Conservation (phyloP, 2,329 filamentous ascomycete species). For the Colletotrichum viniferum region DNA sequence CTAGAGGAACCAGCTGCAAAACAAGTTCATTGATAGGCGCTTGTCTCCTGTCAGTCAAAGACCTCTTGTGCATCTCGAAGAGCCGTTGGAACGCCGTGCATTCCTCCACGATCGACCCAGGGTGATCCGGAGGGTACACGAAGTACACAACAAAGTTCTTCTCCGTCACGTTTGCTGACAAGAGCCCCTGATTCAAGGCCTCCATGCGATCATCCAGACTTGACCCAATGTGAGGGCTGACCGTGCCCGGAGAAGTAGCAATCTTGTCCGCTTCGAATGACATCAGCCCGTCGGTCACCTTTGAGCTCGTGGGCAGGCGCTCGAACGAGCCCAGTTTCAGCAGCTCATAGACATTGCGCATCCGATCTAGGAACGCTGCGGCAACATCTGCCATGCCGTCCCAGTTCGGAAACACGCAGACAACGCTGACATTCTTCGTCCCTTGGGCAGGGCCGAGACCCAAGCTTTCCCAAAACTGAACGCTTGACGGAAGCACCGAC, state of each 20-base stretch:
- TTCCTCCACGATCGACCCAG: constrained; percentile 68
- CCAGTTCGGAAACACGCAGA: constrained; percentile 73
- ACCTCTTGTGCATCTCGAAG: constrained; percentile 65
- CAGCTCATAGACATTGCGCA: constrained; percentile 75
- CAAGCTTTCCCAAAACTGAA: constrained; percentile 82
- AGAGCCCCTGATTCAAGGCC: constrained; percentile 50
- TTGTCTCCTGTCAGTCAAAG: constrained; percentile 48
- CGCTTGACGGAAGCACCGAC: constrained; percentile 75
- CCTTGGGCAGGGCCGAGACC: constrained; percentile 75
- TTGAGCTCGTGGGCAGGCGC: constrained; percentile 46
- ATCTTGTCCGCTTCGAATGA: constrained; percentile 54
- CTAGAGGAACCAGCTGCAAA: constrained; percentile 75
- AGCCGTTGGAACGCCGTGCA: constrained; percentile 77
- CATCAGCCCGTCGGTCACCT: constrained; percentile 53
- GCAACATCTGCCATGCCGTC: constrained; percentile 66
- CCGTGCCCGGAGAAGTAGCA: constrained; percentile 9
- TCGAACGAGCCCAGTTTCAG: constrained; percentile 73
- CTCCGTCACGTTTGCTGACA: constrained; percentile 43
- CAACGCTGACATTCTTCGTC: constrained; percentile 71
- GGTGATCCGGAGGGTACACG: constrained; percentile 69
- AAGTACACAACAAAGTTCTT: constrained; percentile 79
- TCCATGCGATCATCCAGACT: constrained; percentile 53
- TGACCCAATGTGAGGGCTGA: constrained; percentile 25
- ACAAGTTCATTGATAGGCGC: constrained; percentile 68
- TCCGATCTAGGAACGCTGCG: constrained; percentile 67